Conservation (phyloP, 208 protist species). For the Wallacemonas sp. region DNA sequence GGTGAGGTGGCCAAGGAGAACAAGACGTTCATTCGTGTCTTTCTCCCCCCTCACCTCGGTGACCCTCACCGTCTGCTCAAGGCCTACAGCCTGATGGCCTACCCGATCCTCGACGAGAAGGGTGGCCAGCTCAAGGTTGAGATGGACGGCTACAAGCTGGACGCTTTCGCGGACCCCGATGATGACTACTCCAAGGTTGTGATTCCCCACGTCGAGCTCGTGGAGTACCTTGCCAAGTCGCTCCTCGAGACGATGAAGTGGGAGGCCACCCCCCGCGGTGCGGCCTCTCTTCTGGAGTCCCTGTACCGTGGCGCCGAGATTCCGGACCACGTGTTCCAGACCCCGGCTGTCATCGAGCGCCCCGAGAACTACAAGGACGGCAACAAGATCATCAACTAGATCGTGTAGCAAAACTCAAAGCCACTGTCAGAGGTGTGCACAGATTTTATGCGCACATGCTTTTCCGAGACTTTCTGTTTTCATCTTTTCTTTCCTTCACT, state of each 20-base stretch:
- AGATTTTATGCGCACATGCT: background rate
- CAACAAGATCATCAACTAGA: constrained; percentile 76
- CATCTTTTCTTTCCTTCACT: constrained; percentile 16
- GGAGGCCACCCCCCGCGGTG: constrained; percentile 85
- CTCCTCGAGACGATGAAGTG: constrained; percentile 90
- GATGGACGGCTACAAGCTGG: constrained; percentile 82
- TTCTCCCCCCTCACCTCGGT: constrained; percentile 84
- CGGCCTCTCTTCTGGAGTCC: constrained; percentile 87
- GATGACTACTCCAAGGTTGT: constrained; percentile 91
- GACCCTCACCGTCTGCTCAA: constrained; percentile 89
- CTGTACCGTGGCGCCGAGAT: constrained; percentile 89
- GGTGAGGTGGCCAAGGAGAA: constrained; percentile 86
- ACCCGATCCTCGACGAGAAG: constrained; percentile 91
- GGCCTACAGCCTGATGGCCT: constrained; percentile 89
- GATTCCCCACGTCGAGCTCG: constrained; percentile 86
- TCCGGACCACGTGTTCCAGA: constrained; percentile 91
- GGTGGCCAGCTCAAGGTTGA: constrained; percentile 86
- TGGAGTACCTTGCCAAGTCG: constrained; percentile 85
- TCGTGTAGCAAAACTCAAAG: background rate
- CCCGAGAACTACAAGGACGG: constrained; percentile 74
- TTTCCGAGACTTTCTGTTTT: background rate
- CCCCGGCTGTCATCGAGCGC: constrained; percentile 84
- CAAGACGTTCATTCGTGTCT: constrained; percentile 87
- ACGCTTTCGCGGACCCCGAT: constrained; percentile 88
- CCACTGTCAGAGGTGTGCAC: background rate